Percentiles rank a stretch among this genome's conserved stretches.
phyloP scores from a whole-genome alignment of 2,329 filamentous ascomycete genomes.

The Botrytis tulipae region DNA sequence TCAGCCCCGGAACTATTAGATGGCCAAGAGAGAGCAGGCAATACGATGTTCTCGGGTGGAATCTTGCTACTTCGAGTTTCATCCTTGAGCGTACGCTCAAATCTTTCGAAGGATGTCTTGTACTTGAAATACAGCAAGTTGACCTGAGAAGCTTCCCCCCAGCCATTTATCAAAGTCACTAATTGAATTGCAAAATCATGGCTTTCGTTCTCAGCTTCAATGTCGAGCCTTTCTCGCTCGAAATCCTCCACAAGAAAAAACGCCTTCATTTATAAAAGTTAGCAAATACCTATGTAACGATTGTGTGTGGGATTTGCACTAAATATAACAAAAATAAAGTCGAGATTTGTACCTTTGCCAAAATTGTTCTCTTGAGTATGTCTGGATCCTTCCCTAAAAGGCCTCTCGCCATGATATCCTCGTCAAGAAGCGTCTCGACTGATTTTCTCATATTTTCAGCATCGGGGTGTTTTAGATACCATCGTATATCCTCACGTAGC shows the following conservation, averaged over 20 bases:
- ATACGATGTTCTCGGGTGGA: constrained; percentile 22
- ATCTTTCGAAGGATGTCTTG: constrained; percentile 21
- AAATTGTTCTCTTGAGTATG: background rate
- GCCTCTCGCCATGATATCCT: background rate
- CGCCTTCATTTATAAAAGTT: background rate
- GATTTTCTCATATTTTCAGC: background rate
- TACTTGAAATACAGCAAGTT: constrained; percentile 23
- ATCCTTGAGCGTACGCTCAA: constrained; percentile 26
- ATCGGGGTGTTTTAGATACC: background rate
- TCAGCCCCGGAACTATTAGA: background rate
- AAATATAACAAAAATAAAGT: background rate
- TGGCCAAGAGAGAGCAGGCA: constrained; percentile 2
- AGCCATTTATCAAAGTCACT: constrained; percentile 9
- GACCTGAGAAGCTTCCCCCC: constrained; percentile 2
- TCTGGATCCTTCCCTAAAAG: background rate
- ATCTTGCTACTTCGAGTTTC: constrained; percentile 26
- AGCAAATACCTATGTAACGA: background rate
- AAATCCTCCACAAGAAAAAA: background rate
- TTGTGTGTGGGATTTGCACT: background rate
- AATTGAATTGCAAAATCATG: constrained; percentile 6
- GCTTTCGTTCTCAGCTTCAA: background rate
- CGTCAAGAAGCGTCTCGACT: background rate
- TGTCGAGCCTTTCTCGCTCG: background rate
- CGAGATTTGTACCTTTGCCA: background rate
- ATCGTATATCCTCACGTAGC: background rate